phyloP scores from a whole-genome alignment of 148 eudicot species.

The Gaultheria prostrata region DNA sequence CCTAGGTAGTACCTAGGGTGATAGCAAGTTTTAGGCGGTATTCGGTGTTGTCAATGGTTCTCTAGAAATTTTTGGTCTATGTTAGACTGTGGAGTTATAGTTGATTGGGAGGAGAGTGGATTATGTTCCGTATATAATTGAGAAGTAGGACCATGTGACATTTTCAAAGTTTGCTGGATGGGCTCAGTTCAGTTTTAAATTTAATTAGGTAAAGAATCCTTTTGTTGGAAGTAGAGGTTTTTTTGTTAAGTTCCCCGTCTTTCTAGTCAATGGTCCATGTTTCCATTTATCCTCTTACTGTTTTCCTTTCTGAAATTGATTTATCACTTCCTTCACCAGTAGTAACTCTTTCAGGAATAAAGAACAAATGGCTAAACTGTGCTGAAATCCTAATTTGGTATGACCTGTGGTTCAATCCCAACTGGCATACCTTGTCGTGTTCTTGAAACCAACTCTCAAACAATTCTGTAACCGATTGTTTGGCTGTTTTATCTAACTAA shows the following conservation, averaged over 20 bases:
- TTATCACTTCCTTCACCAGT: neutral
- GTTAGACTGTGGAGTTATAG: neutral
- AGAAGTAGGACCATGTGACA: neutral
- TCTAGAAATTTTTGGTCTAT: neutral
- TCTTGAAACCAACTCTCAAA: neutral
- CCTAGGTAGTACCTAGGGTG: neutral
- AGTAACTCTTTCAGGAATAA: neutral
- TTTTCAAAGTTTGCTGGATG: neutral
- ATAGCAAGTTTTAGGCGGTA: neutral
- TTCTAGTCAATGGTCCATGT: neutral
- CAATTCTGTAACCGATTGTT: neutral
- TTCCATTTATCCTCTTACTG: neutral
- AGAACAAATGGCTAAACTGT: neutral
- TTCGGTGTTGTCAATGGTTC: neutral
- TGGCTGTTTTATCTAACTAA: neutral
- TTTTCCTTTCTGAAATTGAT: neutral
- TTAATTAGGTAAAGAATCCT: neutral
- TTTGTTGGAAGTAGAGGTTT: neutral
- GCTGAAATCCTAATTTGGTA: neutral
- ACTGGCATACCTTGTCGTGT: neutral
- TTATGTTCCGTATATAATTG: neutral
- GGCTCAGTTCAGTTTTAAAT: neutral
- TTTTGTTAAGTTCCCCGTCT: neutral
- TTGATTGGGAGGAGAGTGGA: neutral
- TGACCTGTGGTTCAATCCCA: neutral